Evolutionary conservation across 257 asterid genomes (phyloP), one percentile per base, ranked within the genome.

Genomic region (Jacaranda mimosifolia): DNA sequence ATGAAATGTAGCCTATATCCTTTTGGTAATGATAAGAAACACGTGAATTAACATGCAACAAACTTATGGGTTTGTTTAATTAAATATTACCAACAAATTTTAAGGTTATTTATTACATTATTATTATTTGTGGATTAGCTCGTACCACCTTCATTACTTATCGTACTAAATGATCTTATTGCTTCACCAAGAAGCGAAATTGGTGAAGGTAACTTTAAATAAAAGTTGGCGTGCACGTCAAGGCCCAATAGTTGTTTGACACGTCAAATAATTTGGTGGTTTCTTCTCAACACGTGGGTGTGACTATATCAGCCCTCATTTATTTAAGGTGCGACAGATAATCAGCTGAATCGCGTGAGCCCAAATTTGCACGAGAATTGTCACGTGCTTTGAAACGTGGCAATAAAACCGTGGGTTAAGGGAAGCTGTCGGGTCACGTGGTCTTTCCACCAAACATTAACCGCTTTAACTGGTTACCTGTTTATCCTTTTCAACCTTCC

Each of bases 301-400:
- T 77, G 43, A 81, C 13, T 15, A 7, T 63, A 76, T 57, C 85
- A 59, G 4, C 8, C 9, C 56, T 67, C 79, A 13, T n/a, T 8
- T 77, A 40, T 15, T 69, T 69, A 69, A 52, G 45, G 51, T 36
- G 65, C n/a, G 58, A 42, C 46, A 14, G 70, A 49, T 58, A 14
- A 71, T 76, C 72, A 71, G 75, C 17, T 71, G 72, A 63, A 56
- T 65, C 38, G 73, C 63, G 79, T 76, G 81, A 81, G 55, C 51
- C 7, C 45, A 46, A 63, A 38, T 66, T 21, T 38, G 74, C 76
- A 81, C 76, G 73, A 76, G 81, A 71, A 59, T 21, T 69, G 14
- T 60, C 70, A 63, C 70, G 77, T 42, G 77, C 42, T 55, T 6
- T 7, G n/a, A 26, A 77, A 82, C 85, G 80, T 82, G 83, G 46